Evolutionary conservation across 306 rosid genomes (phyloP).

Genomic region (Lagenaria siceraria): DNA sequence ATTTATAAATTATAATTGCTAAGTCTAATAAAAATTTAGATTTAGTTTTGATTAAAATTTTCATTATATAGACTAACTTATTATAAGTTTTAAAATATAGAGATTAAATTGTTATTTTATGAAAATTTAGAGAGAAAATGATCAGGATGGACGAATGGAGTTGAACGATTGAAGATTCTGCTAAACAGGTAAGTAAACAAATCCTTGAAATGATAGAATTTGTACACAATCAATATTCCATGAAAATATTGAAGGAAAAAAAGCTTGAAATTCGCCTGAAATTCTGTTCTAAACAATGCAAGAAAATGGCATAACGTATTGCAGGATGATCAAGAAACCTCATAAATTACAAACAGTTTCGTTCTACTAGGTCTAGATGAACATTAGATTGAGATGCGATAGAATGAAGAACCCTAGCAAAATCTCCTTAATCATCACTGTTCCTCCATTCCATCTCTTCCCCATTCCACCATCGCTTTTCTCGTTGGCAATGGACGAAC

Average conservation of each 20-base stretch:
- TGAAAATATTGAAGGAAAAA: background rate
- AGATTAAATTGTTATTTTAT: no score
- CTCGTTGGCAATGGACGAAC: slow-evolving; percentile 16
- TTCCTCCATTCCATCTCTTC: slow-evolving; percentile 18
- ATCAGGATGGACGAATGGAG: background rate
- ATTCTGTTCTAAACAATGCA: background rate
- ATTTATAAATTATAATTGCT: no score
- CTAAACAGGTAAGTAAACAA: background rate
- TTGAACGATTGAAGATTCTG: background rate
- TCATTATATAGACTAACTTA: no score
- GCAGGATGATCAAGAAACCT: background rate
- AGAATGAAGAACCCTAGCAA: slow-evolving; percentile 23
- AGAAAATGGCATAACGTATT: background rate
- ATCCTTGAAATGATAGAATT: background rate
- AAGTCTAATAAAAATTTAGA: no score
- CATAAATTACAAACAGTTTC: background rate
- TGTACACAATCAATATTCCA: background rate
- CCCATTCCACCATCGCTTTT: slow-evolving; percentile 33
- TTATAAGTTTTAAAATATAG: no score
- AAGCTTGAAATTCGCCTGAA: background rate
- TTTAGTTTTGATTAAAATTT: no score
- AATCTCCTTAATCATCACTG: slow-evolving; percentile 21
- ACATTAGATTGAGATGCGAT: background rate
- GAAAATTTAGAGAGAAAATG: no score
- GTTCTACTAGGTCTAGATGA: background rate